A percentile compares a stretch with the other conserved stretches of the same genome.
phyloP scores from a whole-genome alignment of 192 early-diverging fungal species.

The Coemansia sp. region DNA sequence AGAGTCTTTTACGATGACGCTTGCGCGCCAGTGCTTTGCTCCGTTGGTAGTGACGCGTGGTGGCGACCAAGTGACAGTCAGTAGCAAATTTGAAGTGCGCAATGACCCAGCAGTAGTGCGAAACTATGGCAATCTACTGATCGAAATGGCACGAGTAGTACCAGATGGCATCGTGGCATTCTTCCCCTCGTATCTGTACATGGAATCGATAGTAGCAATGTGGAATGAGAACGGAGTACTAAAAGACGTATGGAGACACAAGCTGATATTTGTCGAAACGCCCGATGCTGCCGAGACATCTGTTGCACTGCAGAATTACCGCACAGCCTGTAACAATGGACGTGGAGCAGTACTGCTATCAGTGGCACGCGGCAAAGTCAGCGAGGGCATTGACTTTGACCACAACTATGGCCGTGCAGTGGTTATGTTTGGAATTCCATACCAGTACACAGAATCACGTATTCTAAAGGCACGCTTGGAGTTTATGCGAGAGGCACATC shows the following conservation, averaged over 20 bases:
- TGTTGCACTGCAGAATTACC: constrained; percentile 92
- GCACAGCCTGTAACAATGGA: constrained; percentile 94
- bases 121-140: constrained; percentile 96
- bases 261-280: constrained; percentile 99
- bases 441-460: constrained; percentile 96
- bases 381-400: constrained; percentile 99
- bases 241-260: constrained; percentile 92
- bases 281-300: constrained; percentile 98
- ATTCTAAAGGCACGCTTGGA: constrained; percentile 95
- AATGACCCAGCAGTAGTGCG: constrained; percentile 98
- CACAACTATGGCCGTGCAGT: constrained; percentile 99
- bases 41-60: constrained; percentile 97
- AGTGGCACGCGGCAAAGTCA: constrained; percentile 98
- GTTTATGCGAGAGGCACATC: constrained; percentile 89
- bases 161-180: constrained; percentile 98
- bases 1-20: constrained; percentile 95
- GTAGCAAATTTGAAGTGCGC: constrained; percentile 97
- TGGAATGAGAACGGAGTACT: constrained; percentile 99
- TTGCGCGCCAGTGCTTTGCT: constrained; percentile 92
- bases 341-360: constrained; percentile 95
- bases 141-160: constrained; percentile 89
- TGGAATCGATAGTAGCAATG: constrained; percentile 97
- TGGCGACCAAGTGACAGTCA: constrained; percentile 97
- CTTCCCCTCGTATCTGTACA: constrained; percentile 98
- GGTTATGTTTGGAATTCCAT: constrained; percentile 99